phyloP scores from a whole-genome alignment of 2,329 filamentous ascomycete genomes.

The Colletotrichum viniferum region DNA sequence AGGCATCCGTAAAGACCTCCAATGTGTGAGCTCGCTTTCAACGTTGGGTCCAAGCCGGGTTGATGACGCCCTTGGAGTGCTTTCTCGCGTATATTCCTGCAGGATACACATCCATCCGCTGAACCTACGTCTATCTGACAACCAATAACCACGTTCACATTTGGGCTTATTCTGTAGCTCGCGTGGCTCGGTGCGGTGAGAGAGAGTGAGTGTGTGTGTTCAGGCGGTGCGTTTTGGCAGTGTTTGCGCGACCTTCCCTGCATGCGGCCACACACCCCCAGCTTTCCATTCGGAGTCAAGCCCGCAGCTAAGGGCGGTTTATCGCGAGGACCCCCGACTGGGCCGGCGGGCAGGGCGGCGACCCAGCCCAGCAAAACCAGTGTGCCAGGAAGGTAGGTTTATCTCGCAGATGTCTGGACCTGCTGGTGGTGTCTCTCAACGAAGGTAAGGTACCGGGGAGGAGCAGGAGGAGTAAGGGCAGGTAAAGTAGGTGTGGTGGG shows the following conservation, averaged over 20 bases:
- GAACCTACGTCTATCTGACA: neutral
- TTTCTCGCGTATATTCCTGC: neutral
- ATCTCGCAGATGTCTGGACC: neutral
- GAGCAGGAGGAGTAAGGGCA: neutral
- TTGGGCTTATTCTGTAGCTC: neutral
- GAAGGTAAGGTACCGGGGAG: neutral
- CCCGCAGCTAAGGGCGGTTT: neutral
- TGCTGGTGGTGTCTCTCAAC: slow-evolving; percentile 2
- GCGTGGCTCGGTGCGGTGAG: neutral
- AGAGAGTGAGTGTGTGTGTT: neutral
- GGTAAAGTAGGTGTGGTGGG: neutral
- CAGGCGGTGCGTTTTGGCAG: neutral
- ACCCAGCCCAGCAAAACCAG: neutral
- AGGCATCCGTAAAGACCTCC: neutral
- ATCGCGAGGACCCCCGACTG: neutral
- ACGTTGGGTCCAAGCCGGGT: neutral
- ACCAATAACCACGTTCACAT: neutral
- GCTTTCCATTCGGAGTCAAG: neutral
- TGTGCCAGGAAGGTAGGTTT: neutral
- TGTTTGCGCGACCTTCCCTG: neutral
- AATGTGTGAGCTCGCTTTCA: neutral
- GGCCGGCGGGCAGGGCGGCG: neutral
- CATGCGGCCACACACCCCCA: neutral
- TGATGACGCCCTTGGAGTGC: neutral
- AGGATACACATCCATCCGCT: neutral